A percentile compares a stretch with the other conserved stretches of the same genome.
Evolutionary conservation across 73 alveolate species (phyloP).

Genomic region (Stentor roeselii): DNA sequence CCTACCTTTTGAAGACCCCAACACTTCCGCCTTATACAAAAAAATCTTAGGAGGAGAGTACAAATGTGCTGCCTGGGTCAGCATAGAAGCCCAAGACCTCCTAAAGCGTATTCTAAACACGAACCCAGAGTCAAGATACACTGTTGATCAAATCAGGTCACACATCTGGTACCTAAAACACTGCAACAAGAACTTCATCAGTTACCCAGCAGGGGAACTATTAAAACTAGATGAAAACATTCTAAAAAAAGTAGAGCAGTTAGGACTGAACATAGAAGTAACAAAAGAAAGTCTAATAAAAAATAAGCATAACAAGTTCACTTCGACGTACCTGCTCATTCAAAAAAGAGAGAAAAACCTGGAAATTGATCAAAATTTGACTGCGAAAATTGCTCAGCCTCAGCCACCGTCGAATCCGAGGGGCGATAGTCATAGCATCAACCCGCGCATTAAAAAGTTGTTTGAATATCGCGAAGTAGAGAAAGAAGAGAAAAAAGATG

Average conservation of each 20-base stretch:
- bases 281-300: neutral
- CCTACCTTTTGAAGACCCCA: slow-evolving; percentile 88
- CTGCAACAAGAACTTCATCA: neutral
- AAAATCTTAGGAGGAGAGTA: slow-evolving; percentile 77
- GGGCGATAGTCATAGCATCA: neutral
- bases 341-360: neutral
- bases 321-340: neutral
- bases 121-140: neutral
- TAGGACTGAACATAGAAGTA: neutral
- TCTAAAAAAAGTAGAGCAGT: neutral
- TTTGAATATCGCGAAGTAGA: neutral
- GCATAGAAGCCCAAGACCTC: slow-evolving; percentile 50
- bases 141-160: neutral
- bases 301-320: neutral
- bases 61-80: slow-evolving; percentile 49
- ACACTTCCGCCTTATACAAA: slow-evolving; percentile 71
- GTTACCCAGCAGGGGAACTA: neutral
- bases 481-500: neutral
- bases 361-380: neutral
- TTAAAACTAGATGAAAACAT: neutral
- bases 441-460: neutral
- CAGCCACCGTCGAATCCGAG: slow-evolving; percentile 3
- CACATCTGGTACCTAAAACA: neutral
- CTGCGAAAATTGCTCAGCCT: neutral
- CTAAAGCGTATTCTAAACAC: slow-evolving; percentile 1